Conservation (phyloP, 2,329 filamentous ascomycete genomes). For the Verticillium dahliae region DNA sequence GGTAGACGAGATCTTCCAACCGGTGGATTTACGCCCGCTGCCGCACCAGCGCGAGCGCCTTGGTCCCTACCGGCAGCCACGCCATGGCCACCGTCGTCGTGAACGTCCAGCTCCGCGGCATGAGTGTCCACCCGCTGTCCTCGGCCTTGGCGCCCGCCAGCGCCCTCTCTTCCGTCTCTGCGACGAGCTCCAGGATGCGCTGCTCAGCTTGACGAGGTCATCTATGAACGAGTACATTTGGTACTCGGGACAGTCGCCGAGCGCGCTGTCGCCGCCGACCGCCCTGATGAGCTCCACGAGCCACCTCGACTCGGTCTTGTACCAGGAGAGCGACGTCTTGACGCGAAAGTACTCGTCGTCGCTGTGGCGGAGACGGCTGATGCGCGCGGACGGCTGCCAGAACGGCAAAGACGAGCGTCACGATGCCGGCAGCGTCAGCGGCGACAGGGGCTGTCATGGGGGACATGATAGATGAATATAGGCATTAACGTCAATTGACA, state of each 20-base stretch:
- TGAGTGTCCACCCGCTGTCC: conserved; percentile 27
- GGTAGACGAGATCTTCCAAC: conserved; percentile 18
- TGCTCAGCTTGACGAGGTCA: conserved; percentile 34
- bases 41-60: conserved; percentile 36
- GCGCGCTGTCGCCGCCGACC: conserved; percentile 11
- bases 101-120: conserved; percentile 28
- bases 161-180: conserved; percentile 30
- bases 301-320: conserved; percentile 41
- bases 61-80: conserved; percentile 36
- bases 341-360: conserved; percentile 40
- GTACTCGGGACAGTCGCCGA: conserved; percentile 24
- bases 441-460: conserved; percentile 34
- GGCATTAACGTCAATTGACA: background rate
- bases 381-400: conserved; percentile 30
- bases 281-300: conserved; percentile 31
- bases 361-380: conserved; percentile 38
- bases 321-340: conserved; percentile 39
- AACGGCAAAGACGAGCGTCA: conserved; percentile 41
- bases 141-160: conserved; percentile 10
- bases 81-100: conserved; percentile 34
- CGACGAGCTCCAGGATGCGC: conserved; percentile 35
- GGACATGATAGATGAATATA: background rate
- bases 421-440: conserved; percentile 35
- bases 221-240: conserved; percentile 43
- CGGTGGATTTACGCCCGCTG: conserved; percentile 25